These are phyloP conservation scores for Multifurca ochricompacta DNA, from an alignment of 768 basidiomycete species.

Conservation along the genomic window DNA sequence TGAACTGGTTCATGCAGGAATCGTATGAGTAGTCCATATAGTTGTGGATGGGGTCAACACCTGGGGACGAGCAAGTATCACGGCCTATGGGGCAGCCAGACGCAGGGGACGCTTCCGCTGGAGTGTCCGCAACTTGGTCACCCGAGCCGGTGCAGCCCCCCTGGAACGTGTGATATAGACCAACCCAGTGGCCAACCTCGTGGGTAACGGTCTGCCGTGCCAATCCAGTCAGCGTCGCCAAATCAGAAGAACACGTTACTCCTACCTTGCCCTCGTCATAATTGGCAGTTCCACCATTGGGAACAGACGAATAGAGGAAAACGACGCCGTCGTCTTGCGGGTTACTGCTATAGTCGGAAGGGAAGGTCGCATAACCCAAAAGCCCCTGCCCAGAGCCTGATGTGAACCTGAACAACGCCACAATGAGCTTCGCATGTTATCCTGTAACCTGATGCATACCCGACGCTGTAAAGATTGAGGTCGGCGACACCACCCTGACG, in stretches of 20 bases:
- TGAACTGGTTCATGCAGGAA: conserved; percentile 44
- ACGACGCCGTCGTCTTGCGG: conserved; percentile 44
- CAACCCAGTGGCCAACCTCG: conserved; percentile 56
- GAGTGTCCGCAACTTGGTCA: conserved; percentile 40
- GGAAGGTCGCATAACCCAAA: conserved; percentile 50
- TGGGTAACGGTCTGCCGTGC: conserved; percentile 39
- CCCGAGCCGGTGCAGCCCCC: conserved; percentile 36
- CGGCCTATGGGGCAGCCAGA: conserved; percentile 31
- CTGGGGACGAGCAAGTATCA: conserved; percentile 27
- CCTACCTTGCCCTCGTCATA: conserved; percentile 32
- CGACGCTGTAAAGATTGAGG: conserved; percentile 47
- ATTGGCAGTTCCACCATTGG: conserved; percentile 34
- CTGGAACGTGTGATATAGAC: conserved; percentile 54
- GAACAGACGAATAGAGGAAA: conserved; percentile 29
- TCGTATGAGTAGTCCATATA: conserved; percentile 50
- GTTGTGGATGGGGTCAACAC: conserved; percentile 40
- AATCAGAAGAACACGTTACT: not conserved
- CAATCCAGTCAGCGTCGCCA: not conserved
- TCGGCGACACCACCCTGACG: conserved; percentile 34
- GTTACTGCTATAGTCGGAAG: conserved; percentile 32
- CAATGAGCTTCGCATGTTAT: not conserved
- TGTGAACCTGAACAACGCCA: conserved; percentile 27
- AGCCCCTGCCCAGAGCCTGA: conserved; percentile 36
- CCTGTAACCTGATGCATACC: conserved; percentile 25
- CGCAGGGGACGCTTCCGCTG: conserved; percentile 36